Percentiles rank a stretch among this genome's conserved stretches.
Evolutionary conservation across 441 rosid genomes (phyloP).

Genomic region (Gossypium schwendimanii): DNA sequence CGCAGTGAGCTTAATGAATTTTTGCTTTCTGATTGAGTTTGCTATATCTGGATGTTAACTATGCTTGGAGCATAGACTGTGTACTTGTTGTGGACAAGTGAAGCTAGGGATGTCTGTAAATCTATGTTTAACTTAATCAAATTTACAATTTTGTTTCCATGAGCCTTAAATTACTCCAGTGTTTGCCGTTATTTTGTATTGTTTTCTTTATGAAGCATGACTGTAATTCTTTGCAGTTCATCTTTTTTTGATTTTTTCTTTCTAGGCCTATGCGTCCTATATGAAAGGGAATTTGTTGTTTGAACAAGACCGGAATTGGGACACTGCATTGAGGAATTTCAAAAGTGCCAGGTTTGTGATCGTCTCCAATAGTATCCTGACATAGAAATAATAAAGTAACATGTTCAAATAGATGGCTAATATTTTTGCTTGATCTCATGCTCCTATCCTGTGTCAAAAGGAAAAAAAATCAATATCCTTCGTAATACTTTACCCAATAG

Average conservation of each 20-base stretch:
- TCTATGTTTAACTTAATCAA: neutral
- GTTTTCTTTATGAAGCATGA: neutral
- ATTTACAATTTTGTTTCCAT: neutral
- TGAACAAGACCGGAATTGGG: conserved; percentile 97
- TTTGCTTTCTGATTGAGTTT: neutral
- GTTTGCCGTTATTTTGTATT: neutral
- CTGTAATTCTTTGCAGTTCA: neutral
- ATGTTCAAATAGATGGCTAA: conserved; percentile 1
- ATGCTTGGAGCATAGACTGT: neutral
- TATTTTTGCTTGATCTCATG: conserved; percentile 6
- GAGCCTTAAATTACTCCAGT: neutral
- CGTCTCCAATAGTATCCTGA: conserved; percentile 10
- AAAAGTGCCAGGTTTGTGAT: conserved; percentile 81
- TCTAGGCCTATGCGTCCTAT: conserved; percentile 91
- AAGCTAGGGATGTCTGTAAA: conserved; percentile 3
- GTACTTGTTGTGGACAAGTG: neutral
- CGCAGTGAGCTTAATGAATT: neutral
- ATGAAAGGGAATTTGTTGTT: conserved; percentile 92
- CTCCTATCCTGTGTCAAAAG: neutral
- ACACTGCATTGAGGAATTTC: conserved; percentile 76
- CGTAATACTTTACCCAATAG: neutral
- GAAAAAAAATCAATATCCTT: neutral
- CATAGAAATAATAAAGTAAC: neutral
- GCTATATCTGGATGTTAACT: neutral
- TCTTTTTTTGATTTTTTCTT: conserved; percentile 4